Conservation (phyloP, 2,329 filamentous ascomycete genomes). For the Blastomyces emzantsi region DNA sequence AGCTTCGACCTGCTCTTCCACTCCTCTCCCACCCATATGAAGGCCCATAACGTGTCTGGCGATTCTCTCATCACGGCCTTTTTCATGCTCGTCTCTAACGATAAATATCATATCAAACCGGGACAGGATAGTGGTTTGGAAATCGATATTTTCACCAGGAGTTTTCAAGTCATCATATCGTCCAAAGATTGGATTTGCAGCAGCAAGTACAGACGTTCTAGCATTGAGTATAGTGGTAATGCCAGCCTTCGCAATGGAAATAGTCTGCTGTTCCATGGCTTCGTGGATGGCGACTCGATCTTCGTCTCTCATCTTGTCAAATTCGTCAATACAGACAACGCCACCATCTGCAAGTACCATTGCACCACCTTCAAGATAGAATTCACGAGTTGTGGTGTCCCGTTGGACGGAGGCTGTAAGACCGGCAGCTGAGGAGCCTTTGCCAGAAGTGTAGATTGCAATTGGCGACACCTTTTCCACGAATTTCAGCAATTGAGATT, state of each 20-base stretch:
- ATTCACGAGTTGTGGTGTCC: conserved; percentile 84
- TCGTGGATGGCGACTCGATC: conserved; percentile 97
- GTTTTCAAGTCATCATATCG: conserved; percentile 97
- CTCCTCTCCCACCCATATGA: conserved; percentile 80
- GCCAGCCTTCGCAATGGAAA: conserved; percentile 96
- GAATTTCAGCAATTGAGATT: conserved; percentile 94
- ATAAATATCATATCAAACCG: conserved; percentile 99
- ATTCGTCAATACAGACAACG: conserved; percentile 97
- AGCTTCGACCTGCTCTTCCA: conserved; percentile 73
- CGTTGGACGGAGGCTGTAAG: conserved; percentile 93
- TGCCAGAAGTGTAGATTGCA: conserved; percentile 96
- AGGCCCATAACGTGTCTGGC: conserved; percentile 96
- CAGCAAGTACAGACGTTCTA: conserved; percentile 85
- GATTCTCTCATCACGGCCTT: conserved; percentile 82
- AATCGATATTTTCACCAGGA: conserved; percentile 97
- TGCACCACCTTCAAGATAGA: conserved; percentile 94
- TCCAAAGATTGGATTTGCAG: conserved; percentile 95
- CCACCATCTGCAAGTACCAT: conserved; percentile 98
- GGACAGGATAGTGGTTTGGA: conserved; percentile 95
- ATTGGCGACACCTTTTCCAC: conserved; percentile 95
- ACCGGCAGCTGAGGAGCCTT: conserved; percentile 95
- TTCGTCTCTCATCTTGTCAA: conserved; percentile 99
- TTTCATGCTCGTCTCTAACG: conserved; percentile 87
- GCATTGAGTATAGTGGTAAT: conserved; percentile 98
- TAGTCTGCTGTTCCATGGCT: conserved; percentile 99